Percentiles rank a stretch among this genome's conserved stretches.
These are phyloP conservation scores for Tricharina praecox DNA, from an alignment of 495 filamentous ascomycete genomes.

Conservation along the genomic window DNA sequence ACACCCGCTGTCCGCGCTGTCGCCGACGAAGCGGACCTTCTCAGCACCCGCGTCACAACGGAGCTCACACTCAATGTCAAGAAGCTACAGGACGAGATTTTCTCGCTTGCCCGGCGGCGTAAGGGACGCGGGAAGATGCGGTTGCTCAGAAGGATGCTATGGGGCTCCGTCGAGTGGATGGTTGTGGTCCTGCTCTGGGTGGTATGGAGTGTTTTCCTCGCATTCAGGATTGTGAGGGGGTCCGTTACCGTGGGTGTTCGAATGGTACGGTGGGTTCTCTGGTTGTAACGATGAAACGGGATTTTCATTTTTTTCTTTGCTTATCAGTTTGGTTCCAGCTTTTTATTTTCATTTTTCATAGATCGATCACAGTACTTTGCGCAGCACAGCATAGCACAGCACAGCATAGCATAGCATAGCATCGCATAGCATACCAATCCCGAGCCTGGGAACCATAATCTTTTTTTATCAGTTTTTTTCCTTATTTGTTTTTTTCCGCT, in stretches of 20 bases:
- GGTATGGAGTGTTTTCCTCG: constrained; percentile 32
- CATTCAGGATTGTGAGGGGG: constrained; percentile 25
- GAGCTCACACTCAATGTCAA: constrained; percentile 21
- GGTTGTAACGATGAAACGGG: constrained; percentile 24
- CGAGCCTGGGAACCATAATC: neutral
- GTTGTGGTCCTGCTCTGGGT: constrained; percentile 34
- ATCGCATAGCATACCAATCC: neutral
- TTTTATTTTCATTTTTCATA: neutral
- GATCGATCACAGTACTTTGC: too few species aligned
- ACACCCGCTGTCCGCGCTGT: constrained; percentile 10
- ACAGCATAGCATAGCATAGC: too few species aligned
- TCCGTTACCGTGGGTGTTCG: constrained; percentile 10
- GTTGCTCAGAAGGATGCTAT: constrained; percentile 28
- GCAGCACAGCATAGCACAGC: too few species aligned
- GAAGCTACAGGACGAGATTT: constrained; percentile 17
- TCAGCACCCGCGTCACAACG: constrained; percentile 17
- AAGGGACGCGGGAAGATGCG: constrained; percentile 20
- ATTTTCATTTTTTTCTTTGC: neutral
- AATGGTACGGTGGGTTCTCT: constrained; percentile 24
- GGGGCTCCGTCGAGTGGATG: constrained; percentile 30
- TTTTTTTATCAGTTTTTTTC: neutral
- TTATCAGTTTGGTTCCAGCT: neutral
- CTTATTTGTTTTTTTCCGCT: too few species aligned
- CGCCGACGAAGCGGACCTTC: constrained; percentile 17
- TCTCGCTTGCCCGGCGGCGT: constrained; percentile 16